These are phyloP conservation scores for Clavispora carvajalis DNA, from an alignment of 805 yeast genomes.

Conservation along the genomic window DNA sequence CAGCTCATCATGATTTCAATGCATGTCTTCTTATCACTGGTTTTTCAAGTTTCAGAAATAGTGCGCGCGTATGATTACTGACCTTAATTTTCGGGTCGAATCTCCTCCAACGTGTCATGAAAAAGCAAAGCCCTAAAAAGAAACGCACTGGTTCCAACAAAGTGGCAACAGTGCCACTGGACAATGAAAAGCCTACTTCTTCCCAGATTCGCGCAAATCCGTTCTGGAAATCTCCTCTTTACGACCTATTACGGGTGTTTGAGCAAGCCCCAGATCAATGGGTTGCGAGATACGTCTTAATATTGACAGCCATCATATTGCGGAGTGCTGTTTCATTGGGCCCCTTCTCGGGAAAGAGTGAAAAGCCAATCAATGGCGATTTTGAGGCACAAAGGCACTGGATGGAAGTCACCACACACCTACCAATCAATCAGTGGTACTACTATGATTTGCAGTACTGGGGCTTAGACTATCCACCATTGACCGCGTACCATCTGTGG, in stretches of 20 bases:
- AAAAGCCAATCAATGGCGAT: slow-evolving; percentile 86
- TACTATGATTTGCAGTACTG: slow-evolving; percentile 85
- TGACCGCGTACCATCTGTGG: slow-evolving; percentile 92
- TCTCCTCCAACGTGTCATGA: slow-evolving; percentile 2
- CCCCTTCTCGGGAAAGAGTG: slow-evolving; percentile 66
- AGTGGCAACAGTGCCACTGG: neutral
- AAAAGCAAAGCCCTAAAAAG: slow-evolving; percentile 5
- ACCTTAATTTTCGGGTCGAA: neutral
- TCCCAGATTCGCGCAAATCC: neutral
- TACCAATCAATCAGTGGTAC: slow-evolving; percentile 80
- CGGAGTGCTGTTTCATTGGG: slow-evolving; percentile 88
- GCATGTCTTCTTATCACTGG: too few species aligned
- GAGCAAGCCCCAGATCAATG: slow-evolving; percentile 82
- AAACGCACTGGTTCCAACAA: slow-evolving; percentile 1
- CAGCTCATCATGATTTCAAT: too few species aligned
- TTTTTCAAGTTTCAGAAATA: too few species aligned
- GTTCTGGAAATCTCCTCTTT: slow-evolving; percentile 43
- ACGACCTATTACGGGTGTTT: slow-evolving; percentile 74
- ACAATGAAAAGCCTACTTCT: neutral
- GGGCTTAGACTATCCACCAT: slow-evolving; percentile 97
- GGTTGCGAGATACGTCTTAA: slow-evolving; percentile 76
- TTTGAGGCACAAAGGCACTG: slow-evolving; percentile 98
- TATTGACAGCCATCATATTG: slow-evolving; percentile 67
- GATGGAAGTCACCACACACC: slow-evolving; percentile 82
- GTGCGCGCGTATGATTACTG: neutral